A percentile compares a stretch with the other conserved stretches of the same genome.
These are phyloP conservation scores for Chlamydomonas schloesseri DNA, from an alignment of 139 green algal genomes.

Conservation along the genomic window DNA sequence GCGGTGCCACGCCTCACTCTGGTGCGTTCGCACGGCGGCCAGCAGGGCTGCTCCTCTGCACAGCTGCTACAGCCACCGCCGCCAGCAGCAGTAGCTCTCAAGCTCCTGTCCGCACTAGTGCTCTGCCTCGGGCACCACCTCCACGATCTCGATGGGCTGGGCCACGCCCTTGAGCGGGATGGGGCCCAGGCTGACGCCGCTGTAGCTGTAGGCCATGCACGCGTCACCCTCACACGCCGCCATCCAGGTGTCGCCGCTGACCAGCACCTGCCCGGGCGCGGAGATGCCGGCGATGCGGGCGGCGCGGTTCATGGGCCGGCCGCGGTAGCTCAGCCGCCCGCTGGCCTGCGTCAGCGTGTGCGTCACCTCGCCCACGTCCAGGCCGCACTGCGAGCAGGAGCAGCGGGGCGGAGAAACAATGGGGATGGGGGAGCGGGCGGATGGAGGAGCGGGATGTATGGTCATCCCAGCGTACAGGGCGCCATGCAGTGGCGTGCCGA, in stretches of 20 bases:
- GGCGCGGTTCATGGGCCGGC: slow-evolving; percentile 31
- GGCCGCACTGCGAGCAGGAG: background rate
- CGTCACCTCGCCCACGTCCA: background rate
- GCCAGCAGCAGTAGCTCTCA: no score
- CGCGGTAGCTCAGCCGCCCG: slow-evolving; percentile 8
- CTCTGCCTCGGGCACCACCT: background rate
- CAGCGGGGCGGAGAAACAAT: no score
- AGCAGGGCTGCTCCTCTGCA: no score
- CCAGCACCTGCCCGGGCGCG: background rate
- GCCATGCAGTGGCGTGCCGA: no score
- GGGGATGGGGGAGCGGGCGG: no score
- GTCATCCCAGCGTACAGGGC: no score
- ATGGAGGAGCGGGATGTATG: background rate
- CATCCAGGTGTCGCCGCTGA: background rate
- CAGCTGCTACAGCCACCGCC: no score
- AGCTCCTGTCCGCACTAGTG: no score
- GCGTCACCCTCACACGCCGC: background rate
- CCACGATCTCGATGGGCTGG: slow-evolving; percentile 14
- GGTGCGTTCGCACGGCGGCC: no score
- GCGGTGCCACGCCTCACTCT: no score
- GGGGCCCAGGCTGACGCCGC: slow-evolving; percentile 2
- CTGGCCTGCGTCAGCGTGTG: background rate
- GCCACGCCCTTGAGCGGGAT: slow-evolving; percentile 33
- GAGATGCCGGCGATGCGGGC: slow-evolving; percentile 10
- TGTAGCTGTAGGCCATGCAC: background rate